Base-by-base conservation (phyloP, 768 basidiomycete genomes). In the Trametes coccinea region DNA sequence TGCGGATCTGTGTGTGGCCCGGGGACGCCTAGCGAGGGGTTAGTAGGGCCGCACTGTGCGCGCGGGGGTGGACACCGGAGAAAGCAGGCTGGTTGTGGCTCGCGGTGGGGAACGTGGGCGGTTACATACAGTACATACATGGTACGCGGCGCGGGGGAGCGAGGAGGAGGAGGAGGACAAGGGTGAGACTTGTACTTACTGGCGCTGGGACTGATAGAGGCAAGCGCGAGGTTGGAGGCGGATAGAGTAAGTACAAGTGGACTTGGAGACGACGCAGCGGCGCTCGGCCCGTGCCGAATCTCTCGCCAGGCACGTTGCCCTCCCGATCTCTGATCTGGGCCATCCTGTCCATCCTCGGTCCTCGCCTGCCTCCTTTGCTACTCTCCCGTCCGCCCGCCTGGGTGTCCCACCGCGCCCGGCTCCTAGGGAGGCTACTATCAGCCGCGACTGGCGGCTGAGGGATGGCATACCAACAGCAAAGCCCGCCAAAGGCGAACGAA, bases 21-120 rank as follows among this genome's bases (percentile, higher is more conserved):
- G 51, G 45, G 16, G 55, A 34, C 43, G 59, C 59, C 44, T 53
- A 45, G 52, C 52, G 45, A 60, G 27, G 6, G 34, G 6, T 22
- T 22, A 22, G 22, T 6, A 37, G 34, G 41, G 55, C 34, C 61
- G 55, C 60, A 45, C 53, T 61, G n/a, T 7, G 45, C 4, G 55
- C 61, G 61, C 16, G 40, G 22, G 40, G n/a, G 14, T 39, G n/a
- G 17, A 37, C 41, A 17, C 47, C 41, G 43, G 52, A 10, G 3
- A 40, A 22, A 22, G 53, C 30, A 48, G 45, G 31, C 5, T 33
- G 30, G 16, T 2, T 16, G 41, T 5, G 31, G n/a, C 41, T 37
- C 17, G 48, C 31, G 40, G 55, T 29, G 37, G 14, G 55, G 55
- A 62, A 62, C 61, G 61, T 62, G 61, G 22, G 31, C 13, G 22